Percentiles rank a stretch among this genome's conserved stretches.
Conservation (phyloP, 495 filamentous ascomycete genomes). For the Penicillium taxi region DNA sequence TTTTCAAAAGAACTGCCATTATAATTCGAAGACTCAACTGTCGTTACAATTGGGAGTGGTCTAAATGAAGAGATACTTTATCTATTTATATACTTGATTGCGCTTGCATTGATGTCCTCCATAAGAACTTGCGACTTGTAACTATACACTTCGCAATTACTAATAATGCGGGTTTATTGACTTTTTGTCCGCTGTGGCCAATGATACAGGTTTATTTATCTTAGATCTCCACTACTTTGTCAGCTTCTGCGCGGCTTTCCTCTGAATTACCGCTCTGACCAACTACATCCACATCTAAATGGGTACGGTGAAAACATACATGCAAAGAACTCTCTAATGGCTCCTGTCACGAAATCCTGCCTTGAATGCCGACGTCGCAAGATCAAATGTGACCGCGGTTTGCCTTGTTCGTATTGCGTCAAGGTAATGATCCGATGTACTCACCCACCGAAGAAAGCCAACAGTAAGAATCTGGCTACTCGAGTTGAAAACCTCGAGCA, state of each 20-base stretch:
- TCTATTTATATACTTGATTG: background rate
- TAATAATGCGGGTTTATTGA: background rate
- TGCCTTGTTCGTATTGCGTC: conserved; percentile 45
- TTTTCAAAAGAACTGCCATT: conserved; percentile 1
- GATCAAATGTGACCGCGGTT: conserved; percentile 44
- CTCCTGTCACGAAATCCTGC: too few relatives aligned
- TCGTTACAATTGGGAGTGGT: background rate
- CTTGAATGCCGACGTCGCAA: conserved; percentile 47
- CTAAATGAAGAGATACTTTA: background rate
- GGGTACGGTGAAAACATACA: too few relatives aligned
- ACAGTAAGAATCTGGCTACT: background rate
- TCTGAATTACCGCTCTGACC: background rate
- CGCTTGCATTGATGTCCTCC: background rate
- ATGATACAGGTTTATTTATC: background rate
- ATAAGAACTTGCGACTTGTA: background rate
- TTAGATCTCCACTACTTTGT: background rate
- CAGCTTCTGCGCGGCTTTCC: background rate
- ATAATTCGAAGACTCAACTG: background rate
- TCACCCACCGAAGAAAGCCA: conserved; percentile 10
- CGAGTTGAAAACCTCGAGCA: conserved; percentile 12
- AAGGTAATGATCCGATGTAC: conserved; percentile 16
- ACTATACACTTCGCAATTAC: too few relatives aligned
- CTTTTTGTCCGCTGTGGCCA: background rate
- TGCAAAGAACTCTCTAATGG: too few relatives aligned
- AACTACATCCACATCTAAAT: too few relatives aligned